phyloP scores from a whole-genome alignment of 768 basidiomycete genomes.

The Hemileccinum rubropunctum region DNA sequence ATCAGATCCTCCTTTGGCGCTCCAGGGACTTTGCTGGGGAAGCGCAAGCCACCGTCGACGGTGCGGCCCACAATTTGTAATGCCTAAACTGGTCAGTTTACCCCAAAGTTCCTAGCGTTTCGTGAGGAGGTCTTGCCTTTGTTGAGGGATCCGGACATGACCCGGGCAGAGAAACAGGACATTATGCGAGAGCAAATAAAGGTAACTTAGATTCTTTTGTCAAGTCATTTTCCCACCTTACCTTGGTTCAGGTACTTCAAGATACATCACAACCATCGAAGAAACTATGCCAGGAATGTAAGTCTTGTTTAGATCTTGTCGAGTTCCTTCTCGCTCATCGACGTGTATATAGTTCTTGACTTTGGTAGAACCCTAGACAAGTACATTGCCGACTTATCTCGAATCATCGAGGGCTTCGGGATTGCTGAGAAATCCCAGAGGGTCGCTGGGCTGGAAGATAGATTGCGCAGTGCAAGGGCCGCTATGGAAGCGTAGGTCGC shows the following conservation, averaged over 20 bases:
- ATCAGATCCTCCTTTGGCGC: constrained; percentile 16
- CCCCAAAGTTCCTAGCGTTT: constrained; percentile 6
- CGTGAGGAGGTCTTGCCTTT: constrained; percentile 15
- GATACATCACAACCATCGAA: constrained; percentile 18
- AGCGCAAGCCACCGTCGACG: constrained; percentile 16
- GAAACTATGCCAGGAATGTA: constrained; percentile 19
- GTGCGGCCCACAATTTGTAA: not conserved
- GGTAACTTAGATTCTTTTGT: not conserved
- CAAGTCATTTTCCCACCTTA: not conserved
- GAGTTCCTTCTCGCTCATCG: not conserved
- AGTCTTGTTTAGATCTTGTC: not conserved
- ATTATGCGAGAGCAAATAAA: constrained; percentile 17
- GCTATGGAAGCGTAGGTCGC: constrained; percentile 18
- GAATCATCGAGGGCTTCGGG: constrained; percentile 6
- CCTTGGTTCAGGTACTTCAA: constrained; percentile 9
- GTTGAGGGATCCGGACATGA: constrained; percentile 6
- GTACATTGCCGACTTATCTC: constrained; percentile 15
- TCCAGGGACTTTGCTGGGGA: constrained; percentile 21
- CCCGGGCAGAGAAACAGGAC: constrained; percentile 8
- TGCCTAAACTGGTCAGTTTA: not conserved
- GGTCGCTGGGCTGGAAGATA: constrained; percentile 1
- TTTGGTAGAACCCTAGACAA: constrained; percentile 14
- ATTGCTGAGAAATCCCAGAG: constrained; percentile 3
- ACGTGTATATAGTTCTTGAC: constrained; percentile 7
- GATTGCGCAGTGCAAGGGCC: constrained; percentile 2